Conservation (phyloP, 345 rosid species). For the Lenwebbia sp. region DNA sequence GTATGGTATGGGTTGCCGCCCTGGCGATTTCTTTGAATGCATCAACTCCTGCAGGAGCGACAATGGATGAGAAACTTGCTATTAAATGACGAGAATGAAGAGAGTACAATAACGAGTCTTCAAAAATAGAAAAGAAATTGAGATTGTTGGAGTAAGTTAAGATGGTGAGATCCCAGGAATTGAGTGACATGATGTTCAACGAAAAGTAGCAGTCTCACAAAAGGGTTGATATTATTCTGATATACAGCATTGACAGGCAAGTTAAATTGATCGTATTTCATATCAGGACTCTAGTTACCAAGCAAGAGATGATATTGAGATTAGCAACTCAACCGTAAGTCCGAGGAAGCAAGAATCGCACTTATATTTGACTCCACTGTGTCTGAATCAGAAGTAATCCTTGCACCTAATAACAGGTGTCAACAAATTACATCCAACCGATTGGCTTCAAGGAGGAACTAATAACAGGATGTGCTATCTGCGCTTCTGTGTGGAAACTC, state of each 20-base stretch:
- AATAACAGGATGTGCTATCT: background rate
- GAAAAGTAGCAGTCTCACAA: too few species aligned
- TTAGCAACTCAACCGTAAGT: background rate
- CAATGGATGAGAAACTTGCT: background rate
- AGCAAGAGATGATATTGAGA: background rate
- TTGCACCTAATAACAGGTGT: background rate
- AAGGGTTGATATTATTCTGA: too few species aligned
- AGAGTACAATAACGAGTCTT: background rate
- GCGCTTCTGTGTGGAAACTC: background rate
- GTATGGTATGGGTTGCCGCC: slow-evolving; percentile 33
- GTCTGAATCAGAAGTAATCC: background rate
- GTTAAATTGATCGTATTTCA: too few species aligned
- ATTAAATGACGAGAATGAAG: background rate
- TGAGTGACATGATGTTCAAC: background rate
- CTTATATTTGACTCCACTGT: background rate
- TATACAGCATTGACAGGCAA: too few species aligned
- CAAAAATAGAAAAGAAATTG: background rate
- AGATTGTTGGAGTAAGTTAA: background rate
- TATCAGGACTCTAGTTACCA: background rate
- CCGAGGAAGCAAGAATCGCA: background rate
- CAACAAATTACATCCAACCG: background rate
- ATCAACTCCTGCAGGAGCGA: slow-evolving; percentile 21
- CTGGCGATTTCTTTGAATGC: slow-evolving; percentile 41
- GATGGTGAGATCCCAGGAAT: background rate
- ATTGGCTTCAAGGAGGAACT: background rate